Base-by-base conservation (phyloP, 805 yeast species). In the Candida glaebosa region DNA sequence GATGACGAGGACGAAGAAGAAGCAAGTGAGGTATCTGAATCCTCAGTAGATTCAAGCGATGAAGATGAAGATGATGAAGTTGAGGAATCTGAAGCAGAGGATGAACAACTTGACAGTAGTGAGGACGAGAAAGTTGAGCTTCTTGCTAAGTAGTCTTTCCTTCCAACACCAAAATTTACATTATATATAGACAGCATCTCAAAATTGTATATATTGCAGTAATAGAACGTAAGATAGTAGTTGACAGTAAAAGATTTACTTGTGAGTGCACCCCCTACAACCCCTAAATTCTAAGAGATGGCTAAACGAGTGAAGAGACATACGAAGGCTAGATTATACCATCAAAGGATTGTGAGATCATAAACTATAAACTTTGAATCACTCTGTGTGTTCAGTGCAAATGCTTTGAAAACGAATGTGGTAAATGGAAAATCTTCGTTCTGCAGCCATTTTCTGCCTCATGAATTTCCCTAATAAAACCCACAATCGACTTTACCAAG, bases 1-100 rank as follows among this genome's bases (percentile, higher is more conserved):
- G 44, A 40, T 5, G 53, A 45, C 15, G 49, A 39, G 8, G 34
- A 33, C 2, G 49, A 43, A 3, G 53, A 49, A 10, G 45, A 38
- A 5, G 49, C 46, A 8, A 48, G 40, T n/a, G 39, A 37, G 4
- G 46, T 40, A 6, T 39, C 34, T 3, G 47, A 45, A 14, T 33
- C 34, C 14, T 37, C 39, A 3, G 48, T 39, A 10, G 48, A 45
- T 12, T 42, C 31, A 12, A 45, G 39, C 2, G 51, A 41, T 12
- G 52, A 45, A 1, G 45, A 34, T 8, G 49, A 39, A 31, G 48
- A 45, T 3, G 50, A 48, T 12, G 51, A 45, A 22, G 40, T 19
- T 17, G 47, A 46, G 20, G 44, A 35, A 2, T 46, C 39, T 8
- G 41, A 36, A 9, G 43, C 33, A 4, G 40, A 25, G 7, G 40